A percentile compares a stretch with the other conserved stretches of the same genome.
Evolutionary conservation across 1,284 basidiomycete species (phyloP).

Genomic region (Laetiporus sulphureus): DNA sequence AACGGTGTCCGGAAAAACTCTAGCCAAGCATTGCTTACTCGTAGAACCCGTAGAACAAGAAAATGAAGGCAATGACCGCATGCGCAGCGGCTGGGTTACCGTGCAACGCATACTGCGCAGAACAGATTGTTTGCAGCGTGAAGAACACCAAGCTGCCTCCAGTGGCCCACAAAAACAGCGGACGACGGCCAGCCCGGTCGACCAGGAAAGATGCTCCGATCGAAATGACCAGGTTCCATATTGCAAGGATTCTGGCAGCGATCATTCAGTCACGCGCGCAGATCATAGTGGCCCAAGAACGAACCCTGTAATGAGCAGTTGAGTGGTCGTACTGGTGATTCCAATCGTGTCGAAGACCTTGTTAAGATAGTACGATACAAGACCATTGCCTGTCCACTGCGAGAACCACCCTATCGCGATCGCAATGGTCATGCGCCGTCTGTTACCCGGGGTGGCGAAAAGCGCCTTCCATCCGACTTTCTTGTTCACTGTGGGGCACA

Average conservation of each 20-base stretch:
- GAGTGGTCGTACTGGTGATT: slow-evolving; percentile 44
- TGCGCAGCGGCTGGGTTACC: slow-evolving; percentile 31
- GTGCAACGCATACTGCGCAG: slow-evolving; percentile 30
- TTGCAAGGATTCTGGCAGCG: slow-evolving; percentile 37
- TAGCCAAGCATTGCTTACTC: slow-evolving; percentile 26
- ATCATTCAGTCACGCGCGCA: neutral
- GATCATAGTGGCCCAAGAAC: neutral
- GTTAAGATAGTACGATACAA: slow-evolving; percentile 41
- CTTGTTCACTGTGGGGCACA: slow-evolving; percentile 1
- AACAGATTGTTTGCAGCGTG: slow-evolving; percentile 36
- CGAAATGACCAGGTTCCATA: slow-evolving; percentile 47
- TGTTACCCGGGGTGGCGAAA: slow-evolving; percentile 46
- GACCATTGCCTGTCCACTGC: slow-evolving; percentile 61
- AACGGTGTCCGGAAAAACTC: neutral
- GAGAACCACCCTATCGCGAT: slow-evolving; percentile 56
- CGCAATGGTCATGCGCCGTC: slow-evolving; percentile 46
- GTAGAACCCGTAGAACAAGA: slow-evolving; percentile 35
- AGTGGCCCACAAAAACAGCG: slow-evolving; percentile 47
- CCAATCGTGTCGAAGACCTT: slow-evolving; percentile 45
- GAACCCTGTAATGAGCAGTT: slow-evolving; percentile 35
- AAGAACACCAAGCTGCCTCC: slow-evolving; percentile 37
- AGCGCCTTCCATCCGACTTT: slow-evolving; percentile 45
- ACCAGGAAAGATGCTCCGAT: slow-evolving; percentile 40
- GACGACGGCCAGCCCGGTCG: slow-evolving; percentile 45
- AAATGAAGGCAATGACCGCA: slow-evolving; percentile 45